Evolutionary conservation across 306 rosid genomes (phyloP).

Genomic region (Fagus sylvatica): DNA sequence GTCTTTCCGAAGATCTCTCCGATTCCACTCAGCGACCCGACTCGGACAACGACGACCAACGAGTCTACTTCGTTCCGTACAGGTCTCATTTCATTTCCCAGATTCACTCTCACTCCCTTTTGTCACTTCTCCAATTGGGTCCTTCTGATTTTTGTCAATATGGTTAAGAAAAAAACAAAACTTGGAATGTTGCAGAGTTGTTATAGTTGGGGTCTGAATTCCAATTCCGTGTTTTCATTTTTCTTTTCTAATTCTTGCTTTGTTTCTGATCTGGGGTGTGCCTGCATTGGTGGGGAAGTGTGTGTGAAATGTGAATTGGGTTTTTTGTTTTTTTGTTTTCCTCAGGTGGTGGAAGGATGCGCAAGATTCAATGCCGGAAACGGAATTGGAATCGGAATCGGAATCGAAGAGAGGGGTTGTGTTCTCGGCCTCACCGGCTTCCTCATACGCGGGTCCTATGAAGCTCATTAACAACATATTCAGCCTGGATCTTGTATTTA

Average conservation of each 20-base stretch:
- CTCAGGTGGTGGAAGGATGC: constrained; percentile 98
- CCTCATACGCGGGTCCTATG: constrained; percentile 78
- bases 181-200: constrained; percentile 5
- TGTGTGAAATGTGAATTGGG: constrained; percentile 28
- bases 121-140: constrained; percentile 19
- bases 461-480: constrained; percentile 86
- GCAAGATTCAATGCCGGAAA: constrained; percentile 56
- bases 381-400: constrained; percentile 53
- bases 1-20: constrained; percentile 61
- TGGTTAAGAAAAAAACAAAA: background rate
- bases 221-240: background rate
- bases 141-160: constrained; percentile 3
- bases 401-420: constrained; percentile 60
- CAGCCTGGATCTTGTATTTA: constrained; percentile 78
- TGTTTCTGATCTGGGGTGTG: constrained; percentile 46
- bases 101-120: constrained; percentile 24
- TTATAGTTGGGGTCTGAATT: constrained; percentile 12
- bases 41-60: constrained; percentile 53
- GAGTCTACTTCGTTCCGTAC: constrained; percentile 90
- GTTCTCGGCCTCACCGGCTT: constrained; percentile 56
- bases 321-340: constrained; percentile 8
- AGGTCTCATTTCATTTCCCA: constrained; percentile 45
- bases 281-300: constrained; percentile 26
- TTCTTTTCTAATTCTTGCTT: constrained; percentile 4
- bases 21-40: constrained; percentile 48